Evolutionary conservation across 139 green algal genomes (phyloP).

Genomic region (Micractinium conductrix): DNA sequence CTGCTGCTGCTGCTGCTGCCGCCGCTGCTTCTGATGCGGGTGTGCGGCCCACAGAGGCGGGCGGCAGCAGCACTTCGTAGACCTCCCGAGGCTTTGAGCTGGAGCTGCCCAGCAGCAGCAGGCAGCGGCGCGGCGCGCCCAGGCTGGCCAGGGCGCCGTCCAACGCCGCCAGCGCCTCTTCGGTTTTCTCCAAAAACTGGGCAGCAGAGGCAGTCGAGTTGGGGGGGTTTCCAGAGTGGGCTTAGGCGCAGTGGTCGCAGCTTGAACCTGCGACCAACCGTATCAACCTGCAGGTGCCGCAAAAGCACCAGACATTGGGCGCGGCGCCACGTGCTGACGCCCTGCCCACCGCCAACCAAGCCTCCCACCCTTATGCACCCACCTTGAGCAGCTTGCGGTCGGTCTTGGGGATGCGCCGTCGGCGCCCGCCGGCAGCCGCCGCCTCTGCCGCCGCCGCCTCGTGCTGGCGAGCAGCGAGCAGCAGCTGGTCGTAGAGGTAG

Average conservation of each 20-base stretch:
- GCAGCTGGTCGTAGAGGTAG: conserved; percentile 35
- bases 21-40: not conserved
- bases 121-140: not conserved
- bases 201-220: too few species aligned
- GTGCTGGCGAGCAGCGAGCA: not conserved
- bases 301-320: too few species aligned
- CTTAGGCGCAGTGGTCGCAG: too few species aligned
- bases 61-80: conserved; percentile 25
- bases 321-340: too few species aligned
- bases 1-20: not conserved
- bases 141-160: not conserved
- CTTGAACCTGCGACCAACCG: too few species aligned
- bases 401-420: not conserved
- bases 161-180: conserved; percentile 13
- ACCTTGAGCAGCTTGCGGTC: conserved; percentile 20
- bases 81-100: conserved; percentile 20
- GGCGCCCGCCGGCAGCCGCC: not conserved
- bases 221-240: too few species aligned
- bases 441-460: not conserved
- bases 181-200: conserved; percentile 13
- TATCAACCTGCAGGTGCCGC: too few species aligned
- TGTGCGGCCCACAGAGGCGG: not conserved
- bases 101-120: conserved; percentile 30
- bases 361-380: too few species aligned
- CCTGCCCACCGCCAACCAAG: too few species aligned